Evolutionary conservation across 768 basidiomycete genomes (phyloP).

Genomic region (Cyathus striatus): DNA sequence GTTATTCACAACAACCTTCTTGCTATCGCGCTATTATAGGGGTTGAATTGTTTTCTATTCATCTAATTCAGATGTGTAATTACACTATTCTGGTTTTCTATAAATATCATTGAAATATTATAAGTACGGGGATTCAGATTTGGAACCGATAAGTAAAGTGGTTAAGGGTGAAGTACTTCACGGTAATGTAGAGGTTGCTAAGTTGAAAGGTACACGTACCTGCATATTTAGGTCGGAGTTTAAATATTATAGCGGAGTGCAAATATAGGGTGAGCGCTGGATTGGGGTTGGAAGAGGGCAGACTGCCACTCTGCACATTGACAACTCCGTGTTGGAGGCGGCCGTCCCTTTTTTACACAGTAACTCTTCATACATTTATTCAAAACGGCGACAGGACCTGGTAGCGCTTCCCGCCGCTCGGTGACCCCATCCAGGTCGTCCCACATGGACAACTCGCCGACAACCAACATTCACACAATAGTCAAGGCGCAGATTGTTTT

Average conservation of each 20-base stretch:
- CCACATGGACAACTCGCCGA: slow-evolving; percentile 83
- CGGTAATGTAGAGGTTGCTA: too few relatives aligned
- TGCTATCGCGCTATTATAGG: slow-evolving; percentile 33
- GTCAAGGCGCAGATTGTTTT: slow-evolving; percentile 98
- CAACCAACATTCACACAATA: slow-evolving; percentile 85
- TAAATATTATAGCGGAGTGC: slow-evolving; percentile 26
- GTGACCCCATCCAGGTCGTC: slow-evolving; percentile 78
- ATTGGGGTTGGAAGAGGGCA: slow-evolving; percentile 13
- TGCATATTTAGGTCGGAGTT: too few relatives aligned
- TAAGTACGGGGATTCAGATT: too few relatives aligned
- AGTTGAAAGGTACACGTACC: too few relatives aligned
- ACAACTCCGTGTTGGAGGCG: slow-evolving; percentile 38
- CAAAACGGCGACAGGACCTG: slow-evolving; percentile 73
- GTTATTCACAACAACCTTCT: slow-evolving; percentile 35
- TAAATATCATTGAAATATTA: too few relatives aligned
- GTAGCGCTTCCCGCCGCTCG: slow-evolving; percentile 65
- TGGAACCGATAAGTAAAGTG: too few relatives aligned
- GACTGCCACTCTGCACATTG: slow-evolving; percentile 35
- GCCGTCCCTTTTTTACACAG: slow-evolving; percentile 31
- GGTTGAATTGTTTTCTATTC: too few relatives aligned
- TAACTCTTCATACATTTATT: slow-evolving; percentile 33
- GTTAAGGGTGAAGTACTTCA: too few relatives aligned
- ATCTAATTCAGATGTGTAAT: too few relatives aligned
- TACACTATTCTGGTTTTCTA: too few relatives aligned
- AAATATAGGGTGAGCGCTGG: slow-evolving; percentile 16